Percentiles rank a stretch among this genome's conserved stretches.
phyloP scores from a whole-genome alignment of 2,329 filamentous ascomycete genomes.

The Claviceps sorghi region DNA sequence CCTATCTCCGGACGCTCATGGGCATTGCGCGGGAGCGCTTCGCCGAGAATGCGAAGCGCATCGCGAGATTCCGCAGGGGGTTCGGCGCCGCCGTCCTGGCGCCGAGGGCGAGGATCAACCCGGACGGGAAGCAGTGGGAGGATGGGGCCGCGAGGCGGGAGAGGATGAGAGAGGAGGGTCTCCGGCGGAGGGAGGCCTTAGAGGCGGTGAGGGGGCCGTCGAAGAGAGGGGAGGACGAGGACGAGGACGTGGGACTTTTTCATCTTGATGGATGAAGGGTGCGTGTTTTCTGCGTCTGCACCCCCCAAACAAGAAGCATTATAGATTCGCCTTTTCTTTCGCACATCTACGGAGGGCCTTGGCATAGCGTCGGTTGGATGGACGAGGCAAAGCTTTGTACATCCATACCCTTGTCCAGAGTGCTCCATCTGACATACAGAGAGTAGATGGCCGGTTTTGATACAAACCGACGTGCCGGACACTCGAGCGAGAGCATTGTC shows the following conservation, averaged over 20 bases:
- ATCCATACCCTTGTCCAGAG: too few species aligned
- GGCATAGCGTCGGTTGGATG: too few species aligned
- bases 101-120: conserved; percentile 13
- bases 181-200: conserved; percentile 35
- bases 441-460: too few species aligned
- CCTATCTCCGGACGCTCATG: conserved; percentile 54
- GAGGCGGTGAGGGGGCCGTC: conserved; percentile 10
- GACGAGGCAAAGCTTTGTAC: too few species aligned
- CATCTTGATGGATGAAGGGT: neutral
- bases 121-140: conserved; percentile 37
- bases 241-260: neutral
- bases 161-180: conserved; percentile 42
- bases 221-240: neutral
- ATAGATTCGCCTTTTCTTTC: too few species aligned
- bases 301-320: too few species aligned
- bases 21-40: conserved; percentile 63
- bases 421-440: too few species aligned
- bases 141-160: conserved; percentile 35
- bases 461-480: too few species aligned
- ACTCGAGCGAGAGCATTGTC: too few species aligned
- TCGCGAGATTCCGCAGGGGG: conserved; percentile 45
- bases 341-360: too few species aligned
- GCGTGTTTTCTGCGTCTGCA: neutral
- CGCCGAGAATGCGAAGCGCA: conserved; percentile 51
- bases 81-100: conserved; percentile 22